These are phyloP conservation scores for Salvia sclarea DNA, from an alignment of 305 asterid species.

Conservation along the genomic window DNA sequence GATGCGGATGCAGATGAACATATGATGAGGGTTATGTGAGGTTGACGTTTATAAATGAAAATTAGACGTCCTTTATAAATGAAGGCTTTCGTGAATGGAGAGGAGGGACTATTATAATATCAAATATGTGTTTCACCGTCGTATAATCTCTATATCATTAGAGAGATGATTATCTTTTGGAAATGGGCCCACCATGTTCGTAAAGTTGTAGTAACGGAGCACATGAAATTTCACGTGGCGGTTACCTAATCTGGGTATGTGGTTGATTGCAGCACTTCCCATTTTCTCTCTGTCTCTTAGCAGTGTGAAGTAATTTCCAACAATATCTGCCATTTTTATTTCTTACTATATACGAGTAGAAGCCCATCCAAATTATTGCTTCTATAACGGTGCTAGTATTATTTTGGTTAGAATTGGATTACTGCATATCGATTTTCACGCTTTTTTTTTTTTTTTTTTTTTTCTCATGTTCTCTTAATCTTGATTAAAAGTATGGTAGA, in stretches of 20 bases:
- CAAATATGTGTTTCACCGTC: too few relatives aligned
- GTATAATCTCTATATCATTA: neutral
- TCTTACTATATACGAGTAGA: neutral
- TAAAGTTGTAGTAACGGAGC: slow-evolving; percentile 17
- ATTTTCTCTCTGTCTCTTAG: slow-evolving; percentile 7
- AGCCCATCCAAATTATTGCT: slow-evolving; percentile 18
- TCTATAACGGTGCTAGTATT: neutral
- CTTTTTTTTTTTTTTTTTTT: too few relatives aligned
- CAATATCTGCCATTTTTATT: neutral
- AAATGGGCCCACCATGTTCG: slow-evolving; percentile 9
- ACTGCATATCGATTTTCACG: too few relatives aligned
- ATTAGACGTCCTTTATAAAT: too few relatives aligned
- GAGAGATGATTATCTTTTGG: neutral
- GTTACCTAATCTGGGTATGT: slow-evolving; percentile 14
- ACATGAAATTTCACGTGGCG: slow-evolving; percentile 34
- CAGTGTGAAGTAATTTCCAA: neutral
- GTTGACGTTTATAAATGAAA: too few relatives aligned
- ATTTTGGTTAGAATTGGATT: too few relatives aligned
- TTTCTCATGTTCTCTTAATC: too few relatives aligned
- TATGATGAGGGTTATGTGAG: too few relatives aligned
- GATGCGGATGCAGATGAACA: too few relatives aligned
- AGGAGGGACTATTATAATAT: too few relatives aligned
- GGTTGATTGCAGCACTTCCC: neutral
- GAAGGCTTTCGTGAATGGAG: too few relatives aligned
- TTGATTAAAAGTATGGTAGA: too few relatives aligned